Conservation (phyloP, 73 alveolate species). For the Paramecium biaurelia region DNA sequence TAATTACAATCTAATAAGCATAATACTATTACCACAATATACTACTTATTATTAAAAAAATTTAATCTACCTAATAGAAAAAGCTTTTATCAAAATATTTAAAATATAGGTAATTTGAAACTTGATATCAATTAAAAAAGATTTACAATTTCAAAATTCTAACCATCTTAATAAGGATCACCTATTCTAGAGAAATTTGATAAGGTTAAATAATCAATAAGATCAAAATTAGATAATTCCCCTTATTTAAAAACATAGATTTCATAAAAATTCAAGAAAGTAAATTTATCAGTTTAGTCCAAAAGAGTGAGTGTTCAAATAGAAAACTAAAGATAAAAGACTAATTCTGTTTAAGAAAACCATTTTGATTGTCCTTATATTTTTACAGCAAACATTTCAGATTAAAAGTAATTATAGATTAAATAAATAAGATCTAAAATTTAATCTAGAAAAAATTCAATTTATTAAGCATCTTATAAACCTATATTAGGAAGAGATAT, state of each 20-base stretch:
- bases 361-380: not conserved
- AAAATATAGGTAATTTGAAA: not conserved
- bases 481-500: not conserved
- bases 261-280: not conserved
- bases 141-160: not conserved
- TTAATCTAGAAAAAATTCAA: not conserved
- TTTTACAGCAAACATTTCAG: not conserved
- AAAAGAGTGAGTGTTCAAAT: not conserved
- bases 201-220: not conserved
- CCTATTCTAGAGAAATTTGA: not conserved
- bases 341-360: not conserved
- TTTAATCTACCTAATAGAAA: not conserved
- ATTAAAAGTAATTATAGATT: not conserved
- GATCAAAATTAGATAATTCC: not conserved
- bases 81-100: not conserved
- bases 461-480: not conserved
- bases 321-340: not conserved
- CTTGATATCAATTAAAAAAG: not conserved
- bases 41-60: not conserved
- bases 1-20: not conserved
- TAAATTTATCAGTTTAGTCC: not conserved
- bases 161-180: not conserved
- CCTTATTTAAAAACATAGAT: not conserved
- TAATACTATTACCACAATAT: not conserved
- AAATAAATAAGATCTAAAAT: not conserved